phyloP scores from a whole-genome alignment of 23 red algal genomes.

The Gracilaria vermiculophylla region DNA sequence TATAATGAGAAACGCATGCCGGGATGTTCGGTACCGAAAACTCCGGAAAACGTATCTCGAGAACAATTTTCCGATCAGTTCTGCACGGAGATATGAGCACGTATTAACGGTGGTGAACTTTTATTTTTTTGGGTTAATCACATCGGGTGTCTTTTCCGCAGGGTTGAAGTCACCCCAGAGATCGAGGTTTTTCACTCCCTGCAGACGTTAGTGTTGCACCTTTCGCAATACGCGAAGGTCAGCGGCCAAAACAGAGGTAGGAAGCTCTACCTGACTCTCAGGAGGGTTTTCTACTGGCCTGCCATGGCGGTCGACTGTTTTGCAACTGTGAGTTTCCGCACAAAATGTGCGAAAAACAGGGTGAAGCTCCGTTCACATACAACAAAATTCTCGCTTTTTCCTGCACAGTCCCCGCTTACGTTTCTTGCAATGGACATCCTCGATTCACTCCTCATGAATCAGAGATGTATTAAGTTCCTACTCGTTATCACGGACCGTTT shows the following conservation, averaged over 20 bases:
- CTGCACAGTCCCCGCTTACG: background rate
- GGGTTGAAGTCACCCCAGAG: background rate
- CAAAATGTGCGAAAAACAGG: background rate
- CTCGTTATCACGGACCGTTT: constrained; percentile 1
- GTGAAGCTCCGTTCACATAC: background rate
- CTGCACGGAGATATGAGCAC: too few relatives aligned
- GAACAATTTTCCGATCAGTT: too few relatives aligned
- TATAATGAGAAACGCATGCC: too few relatives aligned
- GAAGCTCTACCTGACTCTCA: background rate
- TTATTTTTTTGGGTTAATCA: too few relatives aligned
- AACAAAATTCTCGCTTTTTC: background rate
- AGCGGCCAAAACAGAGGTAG: background rate
- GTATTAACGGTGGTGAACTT: too few relatives aligned
- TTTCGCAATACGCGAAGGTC: background rate
- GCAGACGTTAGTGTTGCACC: background rate
- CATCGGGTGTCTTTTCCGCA: too few relatives aligned
- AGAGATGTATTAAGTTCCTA: background rate
- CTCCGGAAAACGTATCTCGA: too few relatives aligned
- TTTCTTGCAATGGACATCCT: background rate
- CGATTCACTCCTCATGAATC: background rate
- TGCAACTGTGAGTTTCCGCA: background rate
- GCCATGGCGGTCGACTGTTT: background rate
- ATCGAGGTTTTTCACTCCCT: background rate
- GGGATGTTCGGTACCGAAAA: too few relatives aligned
- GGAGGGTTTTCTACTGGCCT: background rate